Base-by-base conservation (phyloP, 2,329 filamentous ascomycete species). In the Truncatella angustata region DNA sequence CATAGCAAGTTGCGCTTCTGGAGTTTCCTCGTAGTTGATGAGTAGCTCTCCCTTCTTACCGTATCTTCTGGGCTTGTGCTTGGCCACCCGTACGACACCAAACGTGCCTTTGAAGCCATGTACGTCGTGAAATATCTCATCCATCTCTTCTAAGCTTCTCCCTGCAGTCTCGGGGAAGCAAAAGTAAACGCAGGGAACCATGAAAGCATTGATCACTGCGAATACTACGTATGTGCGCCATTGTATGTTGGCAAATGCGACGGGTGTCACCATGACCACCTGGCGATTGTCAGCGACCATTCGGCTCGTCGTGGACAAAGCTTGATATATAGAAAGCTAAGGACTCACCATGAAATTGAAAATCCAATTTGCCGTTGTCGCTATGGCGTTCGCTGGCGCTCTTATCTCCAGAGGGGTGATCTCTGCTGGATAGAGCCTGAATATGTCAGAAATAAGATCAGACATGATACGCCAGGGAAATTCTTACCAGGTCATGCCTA, bases 401-500 rank as follows among this genome's bases (percentile, higher is more conserved):
- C 54, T 39, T 11, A 56, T 46, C 5, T 35, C 20, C 14, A 54
- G 32, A 12, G 54, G 54, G n/a, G 34, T 45, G 24, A 56, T 53
- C 34, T 56, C 54, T 6, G 54, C 47, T 18, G 48, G 49, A 23
- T 53, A 50, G 14, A 45, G 35, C 46, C 46, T 43, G 26, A 11
- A 11, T 26, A 11, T 11, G 11, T 37, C 10, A 10, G 24, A 12
- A 40, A 24, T 34, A n/a, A 4, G 43, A 18, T 32, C 16, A 11
- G 24, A 4, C 5, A 46, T 4, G 12, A 18, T 23, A 14, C 5
- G 5, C 14, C 5, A 20, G 28, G 18, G n/a, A n/a, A n/a, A n/a
- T n/a, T n/a, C 43, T 20, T 11, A 46, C 84, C 82, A 88, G 1
- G 76, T 73, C 71, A 79, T 78, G 10, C 76, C 76, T 1, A 76